A percentile compares a stretch with the other conserved stretches of the same genome.
Evolutionary conservation across 208 protist genomes (phyloP).

Genomic region (Wallacemonas collosoma): DNA sequence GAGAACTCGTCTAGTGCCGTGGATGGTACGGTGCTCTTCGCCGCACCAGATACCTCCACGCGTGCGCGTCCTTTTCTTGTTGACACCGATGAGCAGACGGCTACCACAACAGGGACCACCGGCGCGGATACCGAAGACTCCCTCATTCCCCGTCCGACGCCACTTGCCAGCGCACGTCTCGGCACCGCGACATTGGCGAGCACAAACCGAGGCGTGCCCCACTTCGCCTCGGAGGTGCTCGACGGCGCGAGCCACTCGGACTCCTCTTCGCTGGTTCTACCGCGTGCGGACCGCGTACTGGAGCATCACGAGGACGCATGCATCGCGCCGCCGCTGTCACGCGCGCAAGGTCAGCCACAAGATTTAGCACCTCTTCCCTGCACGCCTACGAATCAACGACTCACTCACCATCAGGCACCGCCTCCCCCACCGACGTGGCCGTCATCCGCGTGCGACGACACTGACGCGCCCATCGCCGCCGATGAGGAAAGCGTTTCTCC

Average conservation of each 20-base stretch:
- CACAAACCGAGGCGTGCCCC: constrained; percentile 1
- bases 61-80: background rate
- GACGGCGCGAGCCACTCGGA: constrained; percentile 14
- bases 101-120: background rate
- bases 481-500: constrained; percentile 9
- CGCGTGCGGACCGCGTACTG: background rate
- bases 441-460: no score
- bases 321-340: background rate
- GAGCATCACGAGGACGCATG: constrained; percentile 5
- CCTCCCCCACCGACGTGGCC: background rate
- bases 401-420: background rate
- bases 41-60: background rate
- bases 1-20: constrained; percentile 13
- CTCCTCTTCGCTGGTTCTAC: constrained; percentile 4
- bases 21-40: constrained; percentile 11
- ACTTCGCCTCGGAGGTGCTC: constrained; percentile 8
- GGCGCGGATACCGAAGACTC: constrained; percentile 7
- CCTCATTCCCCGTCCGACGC: constrained; percentile 1
- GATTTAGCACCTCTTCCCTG: background rate
- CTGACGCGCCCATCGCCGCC: background rate
- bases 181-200: background rate
- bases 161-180: background rate
- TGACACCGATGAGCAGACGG: background rate
- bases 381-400: constrained; percentile 1
- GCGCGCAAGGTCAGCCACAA: background rate